phyloP scores from a whole-genome alignment of 2,329 filamentous ascomycete species.

The Rutstroemia sp. region DNA sequence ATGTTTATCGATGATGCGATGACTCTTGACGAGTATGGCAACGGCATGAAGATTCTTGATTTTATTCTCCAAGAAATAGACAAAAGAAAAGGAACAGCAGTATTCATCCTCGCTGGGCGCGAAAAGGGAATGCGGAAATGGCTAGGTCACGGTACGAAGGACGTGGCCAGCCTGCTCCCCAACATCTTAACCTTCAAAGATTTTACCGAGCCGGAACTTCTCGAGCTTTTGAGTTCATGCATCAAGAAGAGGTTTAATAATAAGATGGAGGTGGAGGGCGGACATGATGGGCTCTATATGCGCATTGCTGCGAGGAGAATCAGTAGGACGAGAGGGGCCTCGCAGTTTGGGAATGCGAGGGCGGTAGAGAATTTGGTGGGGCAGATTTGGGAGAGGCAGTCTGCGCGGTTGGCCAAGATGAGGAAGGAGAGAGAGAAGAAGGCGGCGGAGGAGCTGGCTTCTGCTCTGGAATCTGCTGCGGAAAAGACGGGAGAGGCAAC shows the following conservation, averaged over 20 bases:
- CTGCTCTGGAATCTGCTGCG: constrained; percentile 32
- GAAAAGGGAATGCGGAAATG: constrained; percentile 66
- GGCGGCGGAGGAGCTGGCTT: not conserved
- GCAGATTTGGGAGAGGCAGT: constrained; percentile 49
- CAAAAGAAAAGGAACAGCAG: constrained; percentile 58
- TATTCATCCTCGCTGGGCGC: constrained; percentile 67
- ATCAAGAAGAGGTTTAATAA: constrained; percentile 46
- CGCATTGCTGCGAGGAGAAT: constrained; percentile 56
- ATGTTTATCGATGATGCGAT: constrained; percentile 63
- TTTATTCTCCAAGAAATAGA: constrained; percentile 65
- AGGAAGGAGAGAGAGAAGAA: constrained; percentile 2
- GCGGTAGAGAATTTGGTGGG: constrained; percentile 54
- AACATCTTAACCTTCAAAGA: constrained; percentile 58
- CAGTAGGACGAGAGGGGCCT: constrained; percentile 51
- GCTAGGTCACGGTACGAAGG: constrained; percentile 55
- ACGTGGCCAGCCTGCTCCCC: constrained; percentile 59
- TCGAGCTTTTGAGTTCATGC: constrained; percentile 47
- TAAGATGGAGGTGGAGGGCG: constrained; percentile 53
- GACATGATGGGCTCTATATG: constrained; percentile 50
- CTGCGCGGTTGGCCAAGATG: constrained; percentile 23
- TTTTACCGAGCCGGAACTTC: constrained; percentile 57
- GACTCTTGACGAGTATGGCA: constrained; percentile 1
- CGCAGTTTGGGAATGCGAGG: constrained; percentile 67
- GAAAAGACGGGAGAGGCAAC: constrained; percentile 3
- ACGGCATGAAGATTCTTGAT: constrained; percentile 48